Evolutionary conservation across 805 yeast genomes (phyloP), one percentile per base, ranked within the genome.

Genomic region (Monosporozyma aerobia): DNA sequence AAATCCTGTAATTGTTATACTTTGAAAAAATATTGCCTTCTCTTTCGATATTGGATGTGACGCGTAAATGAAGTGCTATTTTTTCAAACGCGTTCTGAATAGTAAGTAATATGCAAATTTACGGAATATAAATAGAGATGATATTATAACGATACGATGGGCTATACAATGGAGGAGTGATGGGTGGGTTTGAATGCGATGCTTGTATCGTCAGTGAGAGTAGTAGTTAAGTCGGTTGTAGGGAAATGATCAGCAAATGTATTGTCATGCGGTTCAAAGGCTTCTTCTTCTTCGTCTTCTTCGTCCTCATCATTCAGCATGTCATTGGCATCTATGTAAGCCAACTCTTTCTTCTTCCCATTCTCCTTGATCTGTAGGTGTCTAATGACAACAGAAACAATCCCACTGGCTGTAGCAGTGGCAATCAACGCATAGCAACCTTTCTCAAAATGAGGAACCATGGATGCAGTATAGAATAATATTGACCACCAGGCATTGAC

Each of bases 401-500:
- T 25, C 1, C 70, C 73, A 50, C 79, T 72, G 1, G 73, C 63
- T 2, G 73, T 54, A 0, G 78, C 69, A 1, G 85, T 80, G 3
- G 77, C 79, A 52, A 81, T 61, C 76, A 81, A 75, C 0, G 85
- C 83, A 57, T 74, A 78, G 52, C 80, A 75, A 16, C 85, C 85
- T 47, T 73, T 75, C 50, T 64, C 68, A 55, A 76, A 80, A 47
- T 69, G 64, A 1, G 85, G 85, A 1, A 73, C 83, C 44, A 74
- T 72, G 5, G 73, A 65, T 1, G 84, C 83, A 27, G 74, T 65
- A 57, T 72, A 81, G 59, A 81, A 79, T 2, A 81, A 48, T 16
- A 81, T 54, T 1, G 80, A 72, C 83, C 84, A 80, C 85, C 85
- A 81, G 2, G 84, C 82, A 61, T 80, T 81, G 8, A 80, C 80